phyloP scores from a whole-genome alignment of 441 rosid genomes.

The Cnidoscolus chayamansa region DNA sequence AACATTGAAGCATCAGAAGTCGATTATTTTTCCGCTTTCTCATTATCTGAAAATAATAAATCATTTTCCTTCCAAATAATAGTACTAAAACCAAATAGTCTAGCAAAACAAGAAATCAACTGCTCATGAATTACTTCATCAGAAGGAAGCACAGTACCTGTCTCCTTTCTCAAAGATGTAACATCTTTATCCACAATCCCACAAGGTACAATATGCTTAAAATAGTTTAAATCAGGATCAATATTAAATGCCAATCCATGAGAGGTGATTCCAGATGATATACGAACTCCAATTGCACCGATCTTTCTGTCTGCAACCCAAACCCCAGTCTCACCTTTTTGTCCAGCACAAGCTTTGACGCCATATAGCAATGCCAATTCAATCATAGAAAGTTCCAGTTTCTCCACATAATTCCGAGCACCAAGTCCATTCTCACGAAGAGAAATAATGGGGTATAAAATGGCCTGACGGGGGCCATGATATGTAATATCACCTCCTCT shows the following conservation, averaged over 20 bases:
- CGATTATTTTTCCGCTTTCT: slow-evolving; percentile 17
- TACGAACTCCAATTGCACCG: slow-evolving; percentile 86
- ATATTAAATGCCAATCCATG: slow-evolving; percentile 88
- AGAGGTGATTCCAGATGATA: slow-evolving; percentile 72
- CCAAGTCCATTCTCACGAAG: slow-evolving; percentile 71
- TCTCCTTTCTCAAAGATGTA: slow-evolving; percentile 78
- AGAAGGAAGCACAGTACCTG: slow-evolving; percentile 50
- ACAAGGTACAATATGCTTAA: slow-evolving; percentile 85
- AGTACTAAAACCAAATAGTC: slow-evolving; percentile 49
- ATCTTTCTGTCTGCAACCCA: slow-evolving; percentile 91
- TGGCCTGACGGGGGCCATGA: slow-evolving; percentile 86
- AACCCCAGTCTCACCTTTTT: slow-evolving; percentile 74
- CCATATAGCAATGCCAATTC: slow-evolving; percentile 64
- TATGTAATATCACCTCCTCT: slow-evolving; percentile 94
- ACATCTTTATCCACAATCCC: slow-evolving; percentile 86
- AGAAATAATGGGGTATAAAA: slow-evolving; percentile 74
- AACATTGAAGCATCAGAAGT: not conserved
- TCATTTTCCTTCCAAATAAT: slow-evolving; percentile 50
- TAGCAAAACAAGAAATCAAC: slow-evolving; percentile 68
- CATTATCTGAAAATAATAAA: slow-evolving; percentile 29
- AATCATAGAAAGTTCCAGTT: slow-evolving; percentile 73
- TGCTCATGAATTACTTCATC: slow-evolving; percentile 75
- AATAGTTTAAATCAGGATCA: slow-evolving; percentile 77
- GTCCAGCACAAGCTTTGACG: slow-evolving; percentile 62
- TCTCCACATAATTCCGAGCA: slow-evolving; percentile 79